Evolutionary conservation across 441 rosid species (phyloP), one percentile per base, ranked within the genome.

Genomic region (Euphorbia schlechtendalii): DNA sequence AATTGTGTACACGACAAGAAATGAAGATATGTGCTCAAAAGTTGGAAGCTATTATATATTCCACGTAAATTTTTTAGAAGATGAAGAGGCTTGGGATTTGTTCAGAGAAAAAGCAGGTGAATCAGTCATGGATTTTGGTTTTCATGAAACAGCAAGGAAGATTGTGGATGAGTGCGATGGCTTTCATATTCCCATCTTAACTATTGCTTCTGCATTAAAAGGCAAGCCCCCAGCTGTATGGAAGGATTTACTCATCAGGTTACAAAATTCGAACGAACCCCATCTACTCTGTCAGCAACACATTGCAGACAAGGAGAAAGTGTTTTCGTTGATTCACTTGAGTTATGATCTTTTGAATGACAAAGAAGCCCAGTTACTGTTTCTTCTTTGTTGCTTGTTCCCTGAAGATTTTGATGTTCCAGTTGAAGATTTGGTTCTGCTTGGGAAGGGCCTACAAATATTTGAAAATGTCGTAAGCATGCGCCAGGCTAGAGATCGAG

Each of bases 121-220:
- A 60, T 17, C 7, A 14, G 7, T 34, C 17, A 14, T 36, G 3
- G 56, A 20, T 52, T 24, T 17, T 1, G 56, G 8, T 52, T 52
- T 62, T 1, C 15, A 28, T 2, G 8, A 48, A 5, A 36, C 46
- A 1, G 67, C 70, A 13, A 53, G 15, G n/a, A 30, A 67, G 0
- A 4, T 76, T 2, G 56, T 51, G 3, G 36, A 62, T 2, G n/a
- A n/a, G 38, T 73, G 81, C 59, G 67, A 8, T 5, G 69, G 48
- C 48, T 43, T 43, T 43, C 48, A 17, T 43, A 34, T 34, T 34
- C 0, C 40, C 40, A 34, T 34, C 40, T 34, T 34, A 34, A 34
- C 40, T 34, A 34, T 34, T 34, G 40, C 8, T 34, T 34, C 40
- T 2, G 6, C 40, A 34, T 34, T 34, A 8, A 34, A 34, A 34